Evolutionary conservation across 129 eudicot genomes (phyloP), one percentile per base, ranked within the genome.

Genomic region (Helichrysum umbraculigerum): DNA sequence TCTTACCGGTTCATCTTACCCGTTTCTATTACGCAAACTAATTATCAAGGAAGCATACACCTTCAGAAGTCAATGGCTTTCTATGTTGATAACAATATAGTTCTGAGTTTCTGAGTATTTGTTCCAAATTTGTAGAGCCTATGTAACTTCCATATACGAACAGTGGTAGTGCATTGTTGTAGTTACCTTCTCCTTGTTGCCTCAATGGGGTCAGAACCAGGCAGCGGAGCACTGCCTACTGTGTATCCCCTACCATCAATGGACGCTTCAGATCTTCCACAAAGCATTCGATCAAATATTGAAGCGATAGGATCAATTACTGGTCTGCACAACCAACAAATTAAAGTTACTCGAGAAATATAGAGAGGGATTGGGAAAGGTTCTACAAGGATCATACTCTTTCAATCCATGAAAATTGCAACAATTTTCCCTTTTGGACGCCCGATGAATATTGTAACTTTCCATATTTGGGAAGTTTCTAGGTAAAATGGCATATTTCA

Each of bases 151-250:
- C 47, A 9, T 69, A 58, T 77, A 76, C 15, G 76, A 77, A 37
- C 25, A 71, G 73, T 33, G 71, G 76, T 12, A 70, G 52, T 41
- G 75, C 76, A 63, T 42, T n/a, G 62, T 33, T n/a, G 71, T 35
- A 62, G 51, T 51, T 86, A 94, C 98, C 98, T 91, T 84, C 98
- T 87, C 85, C 97, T 83, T 21, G 98, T 84, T 71, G 98, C 91
- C 79, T 94, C 98, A 75, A 94, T 85, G 65, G 98, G 86, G 72
- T 94, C 97, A 83, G 98, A 94, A 77, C 97, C 97, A 72, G 96
- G 97, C 86, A 94, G 81, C 29, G 97, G 66, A 51, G 84, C 73
- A 64, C 88, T 85, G 60, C 96, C 96, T 12, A 74, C 68, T 58
- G 87, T 80, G 74, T 87, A 75, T 71, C 88, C 93, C 67, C 83